These are phyloP conservation scores for Fusarium humuli DNA, from an alignment of 2,329 filamentous ascomycete genomes.

Conservation along the genomic window DNA sequence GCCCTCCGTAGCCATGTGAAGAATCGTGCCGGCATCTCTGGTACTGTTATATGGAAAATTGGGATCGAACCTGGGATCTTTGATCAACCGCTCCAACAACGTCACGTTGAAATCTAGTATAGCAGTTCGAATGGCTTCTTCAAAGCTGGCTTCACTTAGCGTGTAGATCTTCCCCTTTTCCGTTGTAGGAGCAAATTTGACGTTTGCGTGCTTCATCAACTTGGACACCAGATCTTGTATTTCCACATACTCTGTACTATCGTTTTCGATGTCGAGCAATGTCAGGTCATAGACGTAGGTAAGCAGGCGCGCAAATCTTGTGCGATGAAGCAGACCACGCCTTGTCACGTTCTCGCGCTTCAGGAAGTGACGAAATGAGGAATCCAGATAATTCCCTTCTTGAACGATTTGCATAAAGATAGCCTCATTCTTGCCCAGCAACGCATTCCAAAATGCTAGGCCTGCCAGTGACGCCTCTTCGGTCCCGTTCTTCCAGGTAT, in stretches of 20 bases:
- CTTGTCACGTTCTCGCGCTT: conserved; percentile 19
- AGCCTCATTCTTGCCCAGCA: conserved; percentile 39
- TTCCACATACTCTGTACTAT: conserved; percentile 17
- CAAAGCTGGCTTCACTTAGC: conserved; percentile 38
- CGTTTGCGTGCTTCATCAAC: conserved; percentile 29
- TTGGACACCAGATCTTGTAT: conserved; percentile 26
- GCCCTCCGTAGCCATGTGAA: conserved; percentile 49
- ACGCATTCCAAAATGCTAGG: conserved; percentile 46
- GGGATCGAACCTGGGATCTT: conserved; percentile 50
- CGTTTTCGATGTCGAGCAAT: conserved; percentile 12
- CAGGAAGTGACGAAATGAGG: conserved; percentile 33
- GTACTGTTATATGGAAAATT: conserved; percentile 36
- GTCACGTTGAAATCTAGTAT: conserved; percentile 44
- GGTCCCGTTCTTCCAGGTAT: conserved; percentile 32
- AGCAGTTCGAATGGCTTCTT: conserved; percentile 38
- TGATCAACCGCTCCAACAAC: conserved; percentile 45
- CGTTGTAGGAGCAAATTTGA: conserved; percentile 26
- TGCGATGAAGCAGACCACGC: conserved; percentile 15
- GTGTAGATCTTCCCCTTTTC: conserved; percentile 9
- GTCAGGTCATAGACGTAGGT: conserved; percentile 44
- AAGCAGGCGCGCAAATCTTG: conserved; percentile 38
- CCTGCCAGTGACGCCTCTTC: conserved; percentile 37
- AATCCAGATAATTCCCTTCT: conserved; percentile 32
- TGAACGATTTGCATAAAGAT: conserved; percentile 42
- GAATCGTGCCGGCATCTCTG: conserved; percentile 42